Evolutionary conservation across 345 rosid genomes (phyloP).

Genomic region (Conringia planisiliqua): DNA sequence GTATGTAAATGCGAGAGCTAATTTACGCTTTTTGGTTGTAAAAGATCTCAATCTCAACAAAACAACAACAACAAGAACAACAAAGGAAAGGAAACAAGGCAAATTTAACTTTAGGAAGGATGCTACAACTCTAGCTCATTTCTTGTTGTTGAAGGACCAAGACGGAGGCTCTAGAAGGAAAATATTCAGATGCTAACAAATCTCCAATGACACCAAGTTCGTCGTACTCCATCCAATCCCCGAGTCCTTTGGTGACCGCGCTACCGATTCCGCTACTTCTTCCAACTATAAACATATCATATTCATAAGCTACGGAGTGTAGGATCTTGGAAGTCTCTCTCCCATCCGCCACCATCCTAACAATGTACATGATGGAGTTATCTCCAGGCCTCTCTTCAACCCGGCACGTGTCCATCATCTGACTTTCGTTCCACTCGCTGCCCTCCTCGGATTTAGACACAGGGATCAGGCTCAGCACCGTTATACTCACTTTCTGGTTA

Average conservation of each 20-base stretch:
- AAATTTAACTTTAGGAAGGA: background rate
- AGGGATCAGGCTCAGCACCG: conserved; percentile 32
- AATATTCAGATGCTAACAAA: conserved; percentile 55
- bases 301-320: conserved; percentile 31
- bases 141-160: conserved; percentile 56
- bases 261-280: conserved; percentile 36
- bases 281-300: conserved; percentile 51
- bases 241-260: conserved; percentile 42
- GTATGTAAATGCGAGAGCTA: no score
- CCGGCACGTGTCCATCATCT: conserved; percentile 23
- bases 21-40: no score
- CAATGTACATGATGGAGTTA: conserved; percentile 10
- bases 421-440: conserved; percentile 16
- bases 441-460: background rate
- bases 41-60: background rate
- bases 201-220: conserved; percentile 70
- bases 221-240: conserved; percentile 55
- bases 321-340: conserved; percentile 34
- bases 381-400: background rate
- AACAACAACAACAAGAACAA: no score
- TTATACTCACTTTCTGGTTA: conserved; percentile 25
- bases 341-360: conserved; percentile 38
- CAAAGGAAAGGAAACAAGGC: background rate
- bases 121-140: no score
- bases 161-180: conserved; percentile 38